Base-by-base conservation (phyloP, 768 basidiomycete genomes). In the Termitomyces sp. region DNA sequence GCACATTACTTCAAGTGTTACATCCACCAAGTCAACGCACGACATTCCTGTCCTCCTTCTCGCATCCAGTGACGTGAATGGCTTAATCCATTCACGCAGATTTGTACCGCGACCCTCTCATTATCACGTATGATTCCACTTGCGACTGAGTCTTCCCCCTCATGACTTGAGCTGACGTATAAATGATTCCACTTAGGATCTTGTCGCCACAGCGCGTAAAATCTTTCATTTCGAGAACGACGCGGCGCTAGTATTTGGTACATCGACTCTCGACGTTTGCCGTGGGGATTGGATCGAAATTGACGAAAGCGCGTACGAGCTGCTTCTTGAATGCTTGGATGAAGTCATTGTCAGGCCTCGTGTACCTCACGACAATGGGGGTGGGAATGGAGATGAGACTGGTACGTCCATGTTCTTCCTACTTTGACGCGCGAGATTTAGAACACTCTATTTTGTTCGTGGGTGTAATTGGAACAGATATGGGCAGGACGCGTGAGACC, bases 261-360 rank as follows among this genome's bases (percentile, higher is more conserved):
- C 70, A 3, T 65, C 66, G 0, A 59, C 68, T 1, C 58, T 71
- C 24, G 70, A 72, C 28, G 67, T 68, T 32, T 74, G 72, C 47
- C 61, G 64, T 33, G 69, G 67, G 4, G 43, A 55, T 26, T 60
- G 60, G 14, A 62, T 70, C 1, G 71, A 71, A 41, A 67, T 73
- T 47, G 70, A 71, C 41, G 63, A 69, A 41, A 68, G 67, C 56
- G 72, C 68, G 1, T 74, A 71, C 54, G 59, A 62, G 1, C 58
- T 64, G 3, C 62, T 73, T 46, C 62, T 56, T 54, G 40, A 50
- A 7, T 60, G 65, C 10, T 55, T 74, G 58, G 71, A 71, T 46
- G 68, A 72, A 52, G 60, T 74, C 16, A 61, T 48, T 5, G 63
- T 73, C 3, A 45, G 56, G 26, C 22, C 13, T 6, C 36, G 44